Evolutionary conservation across 2,329 filamentous ascomycete species (phyloP), one percentile per base, ranked within the genome.

Genomic region (Incumbomyces lentus): DNA sequence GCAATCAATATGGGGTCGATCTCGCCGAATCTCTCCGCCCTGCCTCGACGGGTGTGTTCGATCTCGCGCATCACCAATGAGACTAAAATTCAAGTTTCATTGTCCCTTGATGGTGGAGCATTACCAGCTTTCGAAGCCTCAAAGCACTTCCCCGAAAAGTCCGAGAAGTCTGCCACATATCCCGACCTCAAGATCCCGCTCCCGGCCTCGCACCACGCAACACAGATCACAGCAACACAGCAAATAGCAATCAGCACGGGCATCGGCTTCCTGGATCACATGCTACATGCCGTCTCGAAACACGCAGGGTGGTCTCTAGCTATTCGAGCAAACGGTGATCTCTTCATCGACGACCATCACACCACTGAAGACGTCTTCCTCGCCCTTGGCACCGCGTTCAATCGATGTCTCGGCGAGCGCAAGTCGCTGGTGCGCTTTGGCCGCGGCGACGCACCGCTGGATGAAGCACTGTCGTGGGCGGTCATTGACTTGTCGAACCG

Each of bases 311-410:
- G 90, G 92, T 92, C 84, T 70, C 68, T 98, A 58, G 80, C 80
- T 29, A 72, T 98, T 48, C 74, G 79, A 54, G 93, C 87, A 67
- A 78, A 83, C 64, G 92, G 92, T 46, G 92, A 98, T 68, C 70
- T 96, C 44, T 85, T 94, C 72, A 95, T 98, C 65, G 92, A 98
- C 70, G 92, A 96, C 74, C 92, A 98, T 71, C 92, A 98, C 76
- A 95, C 90, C 7, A 84, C 89, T 53, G 92, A 98, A 73, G 92
- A 98, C 64, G 84, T 86, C 49, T 95, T 86, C 69, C 83, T 98
- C 55, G 87, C 90, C 12, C 79, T 98, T 17, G 92, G 92, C 40
- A 73, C 75, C 56, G 87, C 88, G 48, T 95, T 96, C 69, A 84
- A 84, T 60, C 66, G 74, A 40, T 86, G 89, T 13, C 78, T 98